phyloP scores from a whole-genome alignment of 495 filamentous ascomycete genomes.

The Filosporella fistucella region DNA sequence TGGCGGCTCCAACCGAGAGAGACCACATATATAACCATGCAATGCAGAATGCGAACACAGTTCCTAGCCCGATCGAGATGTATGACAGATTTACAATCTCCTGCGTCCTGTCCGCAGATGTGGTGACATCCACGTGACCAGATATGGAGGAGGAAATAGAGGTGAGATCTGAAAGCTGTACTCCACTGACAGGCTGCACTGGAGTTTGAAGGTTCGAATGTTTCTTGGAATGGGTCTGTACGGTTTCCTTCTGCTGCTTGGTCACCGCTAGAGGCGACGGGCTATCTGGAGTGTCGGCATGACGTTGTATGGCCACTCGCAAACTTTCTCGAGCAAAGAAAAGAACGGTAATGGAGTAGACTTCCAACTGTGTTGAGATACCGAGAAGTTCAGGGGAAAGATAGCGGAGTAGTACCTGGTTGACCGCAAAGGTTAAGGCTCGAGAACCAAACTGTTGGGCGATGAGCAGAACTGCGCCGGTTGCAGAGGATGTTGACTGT shows the following conservation, averaged over 20 bases:
- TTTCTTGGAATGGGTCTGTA: too few species aligned
- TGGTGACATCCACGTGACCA: conserved; percentile 20
- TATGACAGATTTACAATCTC: conserved; percentile 86
- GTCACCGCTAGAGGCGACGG: too few species aligned
- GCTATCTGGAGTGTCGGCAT: conserved; percentile 38
- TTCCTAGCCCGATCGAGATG: conserved; percentile 64
- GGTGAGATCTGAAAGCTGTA: too few species aligned
- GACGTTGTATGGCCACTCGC: conserved; percentile 79
- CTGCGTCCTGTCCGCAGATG: conserved; percentile 41
- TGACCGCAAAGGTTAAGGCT: conserved; percentile 81
- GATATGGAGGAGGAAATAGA: too few species aligned
- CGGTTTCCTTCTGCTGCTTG: too few species aligned
- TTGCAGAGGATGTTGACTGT: conserved; percentile 45
- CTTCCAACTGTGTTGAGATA: conserved; percentile 81
- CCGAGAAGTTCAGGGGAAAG: conserved; percentile 81
- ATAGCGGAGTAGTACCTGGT: conserved; percentile 83
- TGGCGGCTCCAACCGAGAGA: conserved; percentile 25
- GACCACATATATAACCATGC: conserved; percentile 60
- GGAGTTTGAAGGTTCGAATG: conserved; percentile 9
- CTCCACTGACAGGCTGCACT: too few species aligned
- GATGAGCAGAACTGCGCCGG: conserved; percentile 81
- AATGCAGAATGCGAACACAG: conserved; percentile 56
- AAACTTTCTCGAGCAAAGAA: conserved; percentile 91
- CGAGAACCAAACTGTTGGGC: conserved; percentile 79
- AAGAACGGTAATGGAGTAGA: conserved; percentile 81